Conservation (phyloP, 768 basidiomycete genomes). For the Macrolepiota albuminosa region DNA sequence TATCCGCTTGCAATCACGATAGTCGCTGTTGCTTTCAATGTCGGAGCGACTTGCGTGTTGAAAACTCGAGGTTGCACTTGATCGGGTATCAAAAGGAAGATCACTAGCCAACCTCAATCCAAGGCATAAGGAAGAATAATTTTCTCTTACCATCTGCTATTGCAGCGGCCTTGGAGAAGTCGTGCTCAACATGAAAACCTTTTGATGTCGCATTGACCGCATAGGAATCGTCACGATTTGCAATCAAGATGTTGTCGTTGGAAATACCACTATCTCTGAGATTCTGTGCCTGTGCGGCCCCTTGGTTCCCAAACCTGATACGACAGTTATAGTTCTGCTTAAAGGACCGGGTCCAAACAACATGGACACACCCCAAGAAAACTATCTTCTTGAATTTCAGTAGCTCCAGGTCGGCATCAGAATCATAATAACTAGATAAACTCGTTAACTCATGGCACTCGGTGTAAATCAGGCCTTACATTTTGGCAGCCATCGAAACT, state of each 20-base stretch:
- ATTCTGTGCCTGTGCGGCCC: slow-evolving; percentile 64
- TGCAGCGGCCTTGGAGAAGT: slow-evolving; percentile 50
- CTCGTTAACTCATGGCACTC: background rate
- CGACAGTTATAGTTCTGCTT: background rate
- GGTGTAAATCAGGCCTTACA: slow-evolving; percentile 31
- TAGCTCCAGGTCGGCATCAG: slow-evolving; percentile 49
- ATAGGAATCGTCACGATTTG: slow-evolving; percentile 53
- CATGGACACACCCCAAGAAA: slow-evolving; percentile 46
- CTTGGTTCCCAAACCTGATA: slow-evolving; percentile 58
- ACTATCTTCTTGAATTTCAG: slow-evolving; percentile 50
- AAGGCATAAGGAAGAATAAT: background rate
- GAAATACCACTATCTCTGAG: slow-evolving; percentile 58
- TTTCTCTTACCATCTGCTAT: slow-evolving; percentile 45
- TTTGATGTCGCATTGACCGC: slow-evolving; percentile 52
- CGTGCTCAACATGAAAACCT: slow-evolving; percentile 53
- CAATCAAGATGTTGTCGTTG: slow-evolving; percentile 56
- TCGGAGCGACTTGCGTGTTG: slow-evolving; percentile 47
- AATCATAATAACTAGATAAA: slow-evolving; percentile 48
- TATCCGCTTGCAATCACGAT: slow-evolving; percentile 63
- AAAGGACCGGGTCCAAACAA: background rate
- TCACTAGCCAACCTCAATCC: slow-evolving; percentile 26
- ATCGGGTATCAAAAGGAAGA: slow-evolving; percentile 61
- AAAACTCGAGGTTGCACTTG: slow-evolving; percentile 62
- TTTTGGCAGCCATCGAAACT: slow-evolving; percentile 43
- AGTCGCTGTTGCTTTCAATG: slow-evolving; percentile 41